phyloP scores from a whole-genome alignment of 2,329 filamentous ascomycete species.

The Berkeleyomyces basicola region DNA sequence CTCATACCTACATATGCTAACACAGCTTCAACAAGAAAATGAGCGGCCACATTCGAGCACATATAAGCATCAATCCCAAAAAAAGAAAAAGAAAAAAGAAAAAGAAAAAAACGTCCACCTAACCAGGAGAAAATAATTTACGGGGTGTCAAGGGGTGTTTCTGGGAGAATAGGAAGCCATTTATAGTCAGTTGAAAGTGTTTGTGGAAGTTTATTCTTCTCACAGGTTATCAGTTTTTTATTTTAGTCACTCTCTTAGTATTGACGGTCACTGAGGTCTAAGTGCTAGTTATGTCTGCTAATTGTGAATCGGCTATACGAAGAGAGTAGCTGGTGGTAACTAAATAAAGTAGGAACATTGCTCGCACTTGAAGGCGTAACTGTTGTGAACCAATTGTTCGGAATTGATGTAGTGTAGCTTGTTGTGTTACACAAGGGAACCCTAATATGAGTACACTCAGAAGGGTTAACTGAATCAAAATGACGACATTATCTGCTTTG shows the following conservation, averaged over 20 bases:
- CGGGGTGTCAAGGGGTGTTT: not conserved
- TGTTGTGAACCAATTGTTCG: too few relatives aligned
- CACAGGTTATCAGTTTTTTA: not conserved
- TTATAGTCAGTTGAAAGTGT: conserved; percentile 3
- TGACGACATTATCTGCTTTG: not conserved
- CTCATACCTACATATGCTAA: not conserved
- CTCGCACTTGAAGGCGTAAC: too few relatives aligned
- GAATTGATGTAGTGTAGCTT: too few relatives aligned
- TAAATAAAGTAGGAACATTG: too few relatives aligned
- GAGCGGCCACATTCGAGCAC: conserved; percentile 1
- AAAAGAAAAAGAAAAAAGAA: not conserved
- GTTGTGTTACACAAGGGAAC: not conserved
- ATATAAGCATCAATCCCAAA: not conserved
- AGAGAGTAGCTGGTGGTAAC: too few relatives aligned
- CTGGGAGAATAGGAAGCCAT: not conserved
- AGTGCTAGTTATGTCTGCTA: too few relatives aligned
- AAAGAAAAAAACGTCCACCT: not conserved
- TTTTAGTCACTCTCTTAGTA: not conserved
- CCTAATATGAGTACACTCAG: not conserved
- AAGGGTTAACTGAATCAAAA: not conserved
- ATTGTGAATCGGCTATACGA: too few relatives aligned
- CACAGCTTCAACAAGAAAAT: not conserved
- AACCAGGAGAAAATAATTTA: not conserved
- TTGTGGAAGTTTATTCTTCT: not conserved
- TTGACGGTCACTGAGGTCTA: too few relatives aligned